A percentile compares a stretch with the other conserved stretches of the same genome.
Conservation (phyloP, 2,329 filamentous ascomycete species). For the Penicillium expansum region DNA sequence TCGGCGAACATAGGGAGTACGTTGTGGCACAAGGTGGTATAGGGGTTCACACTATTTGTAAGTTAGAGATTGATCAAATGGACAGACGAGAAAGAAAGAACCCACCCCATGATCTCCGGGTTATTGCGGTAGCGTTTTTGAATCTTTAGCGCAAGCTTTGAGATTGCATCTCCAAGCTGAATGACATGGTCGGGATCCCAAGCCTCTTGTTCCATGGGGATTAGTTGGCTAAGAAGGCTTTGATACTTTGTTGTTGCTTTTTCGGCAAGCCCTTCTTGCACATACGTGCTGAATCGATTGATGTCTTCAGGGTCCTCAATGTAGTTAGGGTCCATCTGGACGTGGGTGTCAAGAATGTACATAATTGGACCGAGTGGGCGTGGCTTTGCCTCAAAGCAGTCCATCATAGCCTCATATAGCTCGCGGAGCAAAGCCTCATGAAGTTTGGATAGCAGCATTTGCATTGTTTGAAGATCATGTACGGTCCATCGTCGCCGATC, state of each 20-base stretch:
- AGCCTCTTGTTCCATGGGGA: constrained; percentile 74
- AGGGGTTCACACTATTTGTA: constrained; percentile 51
- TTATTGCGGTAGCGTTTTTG: constrained; percentile 89
- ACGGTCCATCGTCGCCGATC: constrained; percentile 67
- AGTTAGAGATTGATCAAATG: constrained; percentile 18
- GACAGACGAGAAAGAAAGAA: constrained; percentile 48
- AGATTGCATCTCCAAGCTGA: constrained; percentile 79
- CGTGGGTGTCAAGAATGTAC: constrained; percentile 76
- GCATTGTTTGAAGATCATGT: constrained; percentile 67
- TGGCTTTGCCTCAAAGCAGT: constrained; percentile 85
- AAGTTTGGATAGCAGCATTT: constrained; percentile 68
- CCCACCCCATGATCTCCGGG: constrained; percentile 76
- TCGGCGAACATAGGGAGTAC: constrained; percentile 87
- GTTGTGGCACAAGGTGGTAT: constrained; percentile 73
- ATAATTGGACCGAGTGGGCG: constrained; percentile 77
- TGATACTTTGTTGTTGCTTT: constrained; percentile 79
- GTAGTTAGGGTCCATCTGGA: constrained; percentile 76
- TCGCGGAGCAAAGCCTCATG: constrained; percentile 83
- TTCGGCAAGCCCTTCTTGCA: constrained; percentile 69
- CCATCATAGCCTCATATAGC: constrained; percentile 80
- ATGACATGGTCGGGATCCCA: constrained; percentile 94
- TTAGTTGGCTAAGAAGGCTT: constrained; percentile 71
- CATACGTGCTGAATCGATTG: constrained; percentile 67
- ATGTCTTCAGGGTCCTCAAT: constrained; percentile 66
- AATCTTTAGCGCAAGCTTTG: constrained; percentile 81